Conservation (phyloP, 2,329 filamentous ascomycete genomes). For the Colletotrichum truncatum region DNA sequence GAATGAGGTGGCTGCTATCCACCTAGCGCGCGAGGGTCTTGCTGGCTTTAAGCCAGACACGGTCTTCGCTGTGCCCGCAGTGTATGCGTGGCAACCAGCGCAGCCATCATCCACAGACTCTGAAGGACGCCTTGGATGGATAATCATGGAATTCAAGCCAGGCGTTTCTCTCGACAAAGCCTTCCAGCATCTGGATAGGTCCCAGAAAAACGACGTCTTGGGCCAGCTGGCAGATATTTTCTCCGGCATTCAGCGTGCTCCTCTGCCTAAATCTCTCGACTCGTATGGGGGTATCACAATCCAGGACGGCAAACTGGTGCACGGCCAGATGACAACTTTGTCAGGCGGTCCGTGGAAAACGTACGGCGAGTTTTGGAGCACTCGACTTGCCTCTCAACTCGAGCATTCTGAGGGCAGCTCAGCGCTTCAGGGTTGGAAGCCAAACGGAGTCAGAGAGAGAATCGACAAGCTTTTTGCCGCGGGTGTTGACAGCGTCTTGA, state of each 20-base stretch:
- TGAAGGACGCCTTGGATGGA: slow-evolving; percentile 35
- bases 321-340: too few relatives aligned
- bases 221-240: slow-evolving; percentile 34
- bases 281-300: slow-evolving; percentile 27
- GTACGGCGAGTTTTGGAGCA: too few relatives aligned
- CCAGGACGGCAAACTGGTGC: too few relatives aligned
- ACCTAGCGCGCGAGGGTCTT: slow-evolving; percentile 32
- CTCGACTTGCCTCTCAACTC: too few relatives aligned
- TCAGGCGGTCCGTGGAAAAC: too few relatives aligned
- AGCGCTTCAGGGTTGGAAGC: slow-evolving; percentile 32
- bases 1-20: slow-evolving; percentile 36
- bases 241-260: slow-evolving; percentile 26
- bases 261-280: slow-evolving; percentile 33
- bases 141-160: slow-evolving; percentile 32
- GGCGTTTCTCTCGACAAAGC: slow-evolving; percentile 33
- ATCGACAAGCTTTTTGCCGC: slow-evolving; percentile 31
- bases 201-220: slow-evolving; percentile 28
- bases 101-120: neutral
- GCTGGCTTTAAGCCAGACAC: slow-evolving; percentile 11
- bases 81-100: slow-evolving; percentile 33
- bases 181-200: slow-evolving; percentile 23
- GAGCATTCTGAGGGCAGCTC: slow-evolving; percentile 16
- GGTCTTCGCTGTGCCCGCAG: slow-evolving; percentile 29
- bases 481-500: slow-evolving; percentile 16
- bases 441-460: slow-evolving; percentile 15